These are phyloP conservation scores for Pleurotus sapidus DNA, from an alignment of 768 basidiomycete genomes.

Conservation along the genomic window DNA sequence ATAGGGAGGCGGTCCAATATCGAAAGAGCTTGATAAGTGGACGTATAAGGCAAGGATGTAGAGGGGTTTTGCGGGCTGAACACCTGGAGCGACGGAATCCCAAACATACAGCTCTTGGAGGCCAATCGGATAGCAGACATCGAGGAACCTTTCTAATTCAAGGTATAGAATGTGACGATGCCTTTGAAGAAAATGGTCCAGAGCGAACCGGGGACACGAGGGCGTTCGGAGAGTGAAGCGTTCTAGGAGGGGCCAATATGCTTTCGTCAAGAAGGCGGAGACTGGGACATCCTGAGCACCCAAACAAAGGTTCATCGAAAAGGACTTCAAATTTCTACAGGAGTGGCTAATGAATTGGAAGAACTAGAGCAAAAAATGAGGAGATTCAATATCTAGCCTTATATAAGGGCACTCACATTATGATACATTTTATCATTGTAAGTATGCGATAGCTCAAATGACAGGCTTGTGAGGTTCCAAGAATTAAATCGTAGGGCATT, in stretches of 20 bases:
- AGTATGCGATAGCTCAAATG: neutral
- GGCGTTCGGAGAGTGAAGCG: neutral
- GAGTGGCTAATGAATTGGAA: neutral
- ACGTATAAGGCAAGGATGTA: neutral
- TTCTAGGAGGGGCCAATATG: neutral
- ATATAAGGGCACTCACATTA: neutral
- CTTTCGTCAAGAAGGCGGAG: neutral
- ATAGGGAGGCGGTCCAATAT: neutral
- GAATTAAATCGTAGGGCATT: neutral
- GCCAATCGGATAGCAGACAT: neutral
- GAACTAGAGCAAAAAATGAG: neutral
- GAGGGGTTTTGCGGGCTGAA: neutral
- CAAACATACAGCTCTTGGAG: neutral
- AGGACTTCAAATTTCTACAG: neutral
- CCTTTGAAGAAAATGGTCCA: neutral
- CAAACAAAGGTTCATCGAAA: neutral
- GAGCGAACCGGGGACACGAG: neutral
- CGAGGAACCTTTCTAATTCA: neutral
- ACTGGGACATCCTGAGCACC: neutral
- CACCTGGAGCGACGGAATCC: neutral
- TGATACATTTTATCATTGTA: neutral
- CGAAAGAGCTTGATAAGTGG: neutral
- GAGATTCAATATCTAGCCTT: neutral
- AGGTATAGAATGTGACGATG: neutral
- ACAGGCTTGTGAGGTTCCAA: neutral